Base-by-base conservation (phyloP, 306 rosid genomes). In the Erythrophleum fordii region DNA sequence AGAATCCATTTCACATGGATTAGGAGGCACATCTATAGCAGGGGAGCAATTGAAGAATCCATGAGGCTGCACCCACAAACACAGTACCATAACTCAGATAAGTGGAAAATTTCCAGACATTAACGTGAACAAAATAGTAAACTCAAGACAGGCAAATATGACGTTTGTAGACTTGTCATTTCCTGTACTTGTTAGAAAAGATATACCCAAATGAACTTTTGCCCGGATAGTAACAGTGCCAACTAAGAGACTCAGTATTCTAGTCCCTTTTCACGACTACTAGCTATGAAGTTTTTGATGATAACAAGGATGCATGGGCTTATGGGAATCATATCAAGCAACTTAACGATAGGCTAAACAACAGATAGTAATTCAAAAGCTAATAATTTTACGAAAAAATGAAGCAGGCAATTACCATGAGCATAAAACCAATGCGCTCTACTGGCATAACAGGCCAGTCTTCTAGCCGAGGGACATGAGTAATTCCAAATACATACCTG, bases 381-480 rank as follows among this genome's bases (percentile, higher is more conserved):
- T 51, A 4, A 11, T 12, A 62, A 28, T 67, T 31, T 8, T 1
- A 37, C 28, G 39, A 11, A 17, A 72, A 23, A 58, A n/a, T 68
- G 8, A 20, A 70, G 12, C 3, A 23, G 76, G 71, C 28, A 66
- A 42, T 25, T 93, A 93, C 97, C 94, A 86, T 72, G 22, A 93
- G 97, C 85, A 73, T 83, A 76, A 93, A 93, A 58, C 97, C 97
- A 35, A 93, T 85, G 86, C 60, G 94, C 86, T 93, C 97, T 82
- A 88, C 94, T 5, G 94, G 94, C 97, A 91, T 93, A 67, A 93
- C 97, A 52, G 94, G 97, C 97, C 97, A 91, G 66, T 93, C 97
- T 84, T 93, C 97, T 37, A 91, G 76, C 16, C 94, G 88, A 67
- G 97, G 97, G 71, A 91, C 72, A 17, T 88, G 92, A n/a, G 94